Base-by-base conservation (phyloP, 1,139 yeast genomes). In the Hansenula lynferdii region DNA sequence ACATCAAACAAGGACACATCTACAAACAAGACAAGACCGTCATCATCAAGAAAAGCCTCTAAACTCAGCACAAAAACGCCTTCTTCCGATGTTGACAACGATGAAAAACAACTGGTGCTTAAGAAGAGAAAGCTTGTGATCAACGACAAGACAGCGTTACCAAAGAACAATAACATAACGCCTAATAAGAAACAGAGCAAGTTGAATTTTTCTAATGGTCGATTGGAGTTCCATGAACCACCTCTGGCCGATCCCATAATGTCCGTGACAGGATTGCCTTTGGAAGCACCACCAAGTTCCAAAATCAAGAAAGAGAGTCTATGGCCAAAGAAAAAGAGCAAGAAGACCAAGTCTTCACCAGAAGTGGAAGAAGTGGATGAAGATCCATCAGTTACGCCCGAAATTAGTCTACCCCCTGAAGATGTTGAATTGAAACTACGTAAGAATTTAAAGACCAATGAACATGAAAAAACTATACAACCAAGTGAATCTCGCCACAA, bases 221-320 rank as follows among this genome's bases (percentile, higher is more conserved):
- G 37, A 17, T 18, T 41, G 2, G 14, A 28, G 11, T 45, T 31
- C 29, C 57, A 63, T 12, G 92, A 84, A 54, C 90, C 92, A 0
- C 69, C 67, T 9, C 58, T 72, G 26, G 74, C 80, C 0, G 67
- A 64, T 18, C 77, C 80, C 0, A 56, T 47, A 9, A 42, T 50
- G 39, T 38, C 50, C 20, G 74, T 75, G 35, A 80, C 89, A 0
- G 95, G 95, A 1, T 66, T 74, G 29, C 82, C 90, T 3, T 58
- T 85, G 37, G 87, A 77, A 44, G 67, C 75, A 5, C 65, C 67
- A 5, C 95, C 95, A 7, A 73, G 75, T 8, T 55, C 66, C 0
- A 78, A 72, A 48, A 62, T 73, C 32, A 74, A 69, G 45, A 73
- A 70, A 47, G 82, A 77, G 39, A 66, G 75, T 22, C 47, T 70